A percentile compares a stretch with the other conserved stretches of the same genome.
These are phyloP conservation scores for Monosporozyma unispora DNA, from an alignment of 805 yeast species.

Conservation along the genomic window DNA sequence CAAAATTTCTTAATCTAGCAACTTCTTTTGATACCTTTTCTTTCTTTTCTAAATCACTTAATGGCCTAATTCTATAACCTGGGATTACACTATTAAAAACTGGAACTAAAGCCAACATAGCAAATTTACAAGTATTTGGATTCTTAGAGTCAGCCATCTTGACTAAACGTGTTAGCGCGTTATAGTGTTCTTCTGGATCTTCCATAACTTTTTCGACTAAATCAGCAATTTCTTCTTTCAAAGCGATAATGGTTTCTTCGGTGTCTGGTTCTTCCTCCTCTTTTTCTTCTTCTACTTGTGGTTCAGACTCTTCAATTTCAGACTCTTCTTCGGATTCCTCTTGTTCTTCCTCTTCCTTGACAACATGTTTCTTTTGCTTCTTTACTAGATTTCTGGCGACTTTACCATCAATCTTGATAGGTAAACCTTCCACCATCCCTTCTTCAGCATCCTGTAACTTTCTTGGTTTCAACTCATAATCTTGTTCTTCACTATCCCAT, in stretches of 20 bases:
- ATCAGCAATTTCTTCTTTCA: slow-evolving; percentile 78
- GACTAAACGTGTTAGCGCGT: slow-evolving; percentile 54
- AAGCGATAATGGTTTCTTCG: slow-evolving; percentile 45
- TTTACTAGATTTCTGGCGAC: slow-evolving; percentile 54
- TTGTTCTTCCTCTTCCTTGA: slow-evolving; percentile 13
- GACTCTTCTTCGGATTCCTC: slow-evolving; percentile 24
- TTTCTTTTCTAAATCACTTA: slow-evolving; percentile 69
- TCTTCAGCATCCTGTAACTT: slow-evolving; percentile 34
- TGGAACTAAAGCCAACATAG: slow-evolving; percentile 72
- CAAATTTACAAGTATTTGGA: slow-evolving; percentile 55
- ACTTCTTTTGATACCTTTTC: slow-evolving; percentile 83
- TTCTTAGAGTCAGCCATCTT: slow-evolving; percentile 63
- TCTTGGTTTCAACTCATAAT: slow-evolving; percentile 70
- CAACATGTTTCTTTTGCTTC: slow-evolving; percentile 4
- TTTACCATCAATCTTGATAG: slow-evolving; percentile 69
- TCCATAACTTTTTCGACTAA: slow-evolving; percentile 70
- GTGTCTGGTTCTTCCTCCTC: slow-evolving; percentile 37
- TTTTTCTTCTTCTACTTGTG: slow-evolving; percentile 23
- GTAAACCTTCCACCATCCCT: slow-evolving; percentile 56
- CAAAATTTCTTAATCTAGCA: slow-evolving; percentile 66
- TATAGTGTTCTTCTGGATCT: slow-evolving; percentile 79
- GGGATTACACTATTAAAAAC: slow-evolving; percentile 83
- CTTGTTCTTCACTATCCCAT: slow-evolving; percentile 72
- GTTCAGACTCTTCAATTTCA: slow-evolving; percentile 22
- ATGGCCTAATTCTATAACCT: slow-evolving; percentile 74